A percentile compares a stretch with the other conserved stretches of the same genome.
These are phyloP conservation scores for Orbilia brochopaga DNA, from an alignment of 2,329 filamentous ascomycete species.

Conservation along the genomic window DNA sequence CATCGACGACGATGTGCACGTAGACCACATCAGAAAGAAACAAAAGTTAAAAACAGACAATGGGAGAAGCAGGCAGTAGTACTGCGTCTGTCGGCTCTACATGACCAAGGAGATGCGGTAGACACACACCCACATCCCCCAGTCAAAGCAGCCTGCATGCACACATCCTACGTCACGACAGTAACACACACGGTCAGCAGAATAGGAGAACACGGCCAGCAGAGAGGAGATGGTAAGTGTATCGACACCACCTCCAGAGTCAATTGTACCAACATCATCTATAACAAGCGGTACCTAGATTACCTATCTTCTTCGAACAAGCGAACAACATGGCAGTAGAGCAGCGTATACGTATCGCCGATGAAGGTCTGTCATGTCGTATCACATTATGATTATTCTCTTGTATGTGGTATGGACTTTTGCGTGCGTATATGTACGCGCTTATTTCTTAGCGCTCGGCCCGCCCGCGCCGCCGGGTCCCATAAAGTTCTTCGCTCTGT, in stretches of 20 bases:
- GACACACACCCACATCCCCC: conserved; percentile 29
- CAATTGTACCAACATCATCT: no score
- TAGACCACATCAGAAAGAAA: background rate
- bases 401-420: background rate
- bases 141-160: conserved; percentile 26
- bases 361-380: background rate
- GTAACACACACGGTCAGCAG: conserved; percentile 6
- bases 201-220: no score
- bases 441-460: conserved; percentile 50
- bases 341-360: no score
- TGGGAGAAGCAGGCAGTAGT: background rate
- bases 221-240: no score
- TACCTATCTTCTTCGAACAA: conserved; percentile 28
- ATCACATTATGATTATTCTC: background rate
- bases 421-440: background rate
- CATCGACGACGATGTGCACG: background rate
- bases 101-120: conserved; percentile 39
- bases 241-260: conserved; percentile 34
- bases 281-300: conserved; percentile 25
- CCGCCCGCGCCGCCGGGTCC: conserved; percentile 49
- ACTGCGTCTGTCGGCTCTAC: background rate
- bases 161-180: background rate
- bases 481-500: conserved; percentile 72
- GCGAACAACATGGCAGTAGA: no score
- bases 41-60: background rate